Percentiles rank a stretch among this genome's conserved stretches.
Evolutionary conservation across 192 early-diverging fungal genomes (phyloP).

Genomic region (Obelidium mucronatum): DNA sequence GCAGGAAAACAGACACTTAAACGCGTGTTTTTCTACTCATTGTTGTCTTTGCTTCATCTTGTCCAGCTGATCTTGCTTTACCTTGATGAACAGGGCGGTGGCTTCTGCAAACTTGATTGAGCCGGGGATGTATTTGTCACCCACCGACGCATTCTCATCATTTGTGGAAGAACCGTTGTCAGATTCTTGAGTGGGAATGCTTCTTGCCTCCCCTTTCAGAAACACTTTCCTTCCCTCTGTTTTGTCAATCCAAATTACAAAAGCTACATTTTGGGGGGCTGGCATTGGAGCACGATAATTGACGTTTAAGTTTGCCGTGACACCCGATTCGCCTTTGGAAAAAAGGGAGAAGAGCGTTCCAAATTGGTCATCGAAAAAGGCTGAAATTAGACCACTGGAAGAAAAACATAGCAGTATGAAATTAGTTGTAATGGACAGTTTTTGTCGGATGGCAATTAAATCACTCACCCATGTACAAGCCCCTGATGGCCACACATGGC

Average conservation of each 20-base stretch:
- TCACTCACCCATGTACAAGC: conserved; percentile 34
- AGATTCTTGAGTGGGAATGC: not conserved
- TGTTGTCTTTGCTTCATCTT: not conserved
- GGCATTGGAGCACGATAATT: conserved; percentile 35
- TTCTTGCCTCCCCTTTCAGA: conserved; percentile 18
- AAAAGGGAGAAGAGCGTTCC: conserved; percentile 18
- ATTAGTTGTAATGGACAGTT: conserved; percentile 6
- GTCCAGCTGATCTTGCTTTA: conserved; percentile 2
- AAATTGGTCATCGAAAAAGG: conserved; percentile 30
- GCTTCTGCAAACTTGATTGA: conserved; percentile 28
- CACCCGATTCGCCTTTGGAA: conserved; percentile 12
- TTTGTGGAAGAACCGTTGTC: not conserved
- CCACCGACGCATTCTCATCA: not conserved
- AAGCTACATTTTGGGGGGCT: conserved; percentile 4
- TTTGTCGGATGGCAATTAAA: not conserved
- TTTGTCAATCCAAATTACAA: conserved; percentile 32
- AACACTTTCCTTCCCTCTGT: conserved; percentile 34
- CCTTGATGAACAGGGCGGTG: conserved; percentile 24
- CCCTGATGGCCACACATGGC: conserved; percentile 24
- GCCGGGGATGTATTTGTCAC: conserved; percentile 14
- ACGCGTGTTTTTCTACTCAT: too few relatives aligned
- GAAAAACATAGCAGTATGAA: conserved; percentile 4
- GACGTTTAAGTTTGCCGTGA: conserved; percentile 40
- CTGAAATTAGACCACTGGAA: conserved; percentile 18
- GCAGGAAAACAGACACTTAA: too few relatives aligned